These are phyloP conservation scores for Podila horticola DNA, from an alignment of 192 early-diverging fungal species.

Conservation along the genomic window DNA sequence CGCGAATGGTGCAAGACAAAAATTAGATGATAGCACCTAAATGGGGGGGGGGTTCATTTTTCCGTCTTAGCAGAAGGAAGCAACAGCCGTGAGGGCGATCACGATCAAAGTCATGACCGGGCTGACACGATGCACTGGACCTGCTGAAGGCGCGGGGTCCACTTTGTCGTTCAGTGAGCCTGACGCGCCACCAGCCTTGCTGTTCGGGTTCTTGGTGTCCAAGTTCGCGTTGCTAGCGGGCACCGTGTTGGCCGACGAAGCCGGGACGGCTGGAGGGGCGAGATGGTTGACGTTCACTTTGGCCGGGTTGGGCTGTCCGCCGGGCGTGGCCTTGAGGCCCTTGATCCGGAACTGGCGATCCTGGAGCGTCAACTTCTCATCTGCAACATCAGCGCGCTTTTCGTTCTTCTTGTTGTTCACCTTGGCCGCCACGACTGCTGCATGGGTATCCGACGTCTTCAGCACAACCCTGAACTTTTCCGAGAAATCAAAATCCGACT, in stretches of 20 bases:
- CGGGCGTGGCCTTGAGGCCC: slow-evolving; percentile 11
- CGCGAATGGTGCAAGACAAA: background rate
- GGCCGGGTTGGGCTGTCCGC: slow-evolving; percentile 37
- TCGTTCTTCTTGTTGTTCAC: background rate
- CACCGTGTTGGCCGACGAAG: too few relatives aligned
- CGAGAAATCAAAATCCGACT: slow-evolving; percentile 31
- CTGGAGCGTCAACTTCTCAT: slow-evolving; percentile 5
- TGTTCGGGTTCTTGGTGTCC: background rate
- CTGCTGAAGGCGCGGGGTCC: background rate
- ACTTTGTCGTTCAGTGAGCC: background rate
- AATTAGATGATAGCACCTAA: too few relatives aligned
- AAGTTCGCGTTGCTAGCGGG: background rate
- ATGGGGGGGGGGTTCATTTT: too few relatives aligned
- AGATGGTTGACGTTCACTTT: slow-evolving; percentile 11
- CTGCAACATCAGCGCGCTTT: background rate
- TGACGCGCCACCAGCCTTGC: background rate
- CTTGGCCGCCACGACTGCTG: background rate
- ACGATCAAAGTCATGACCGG: background rate
- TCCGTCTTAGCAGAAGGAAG: slow-evolving; percentile 14
- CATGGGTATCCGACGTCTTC: slow-evolving; percentile 12
- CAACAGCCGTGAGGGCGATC: background rate
- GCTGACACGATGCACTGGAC: background rate
- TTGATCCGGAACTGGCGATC: slow-evolving; percentile 41
- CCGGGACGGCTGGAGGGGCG: background rate
- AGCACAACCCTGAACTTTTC: slow-evolving; percentile 36